A percentile compares a stretch with the other conserved stretches of the same genome.
Conservation (phyloP, 805 yeast genomes). For the Yarrowia sp. region DNA sequence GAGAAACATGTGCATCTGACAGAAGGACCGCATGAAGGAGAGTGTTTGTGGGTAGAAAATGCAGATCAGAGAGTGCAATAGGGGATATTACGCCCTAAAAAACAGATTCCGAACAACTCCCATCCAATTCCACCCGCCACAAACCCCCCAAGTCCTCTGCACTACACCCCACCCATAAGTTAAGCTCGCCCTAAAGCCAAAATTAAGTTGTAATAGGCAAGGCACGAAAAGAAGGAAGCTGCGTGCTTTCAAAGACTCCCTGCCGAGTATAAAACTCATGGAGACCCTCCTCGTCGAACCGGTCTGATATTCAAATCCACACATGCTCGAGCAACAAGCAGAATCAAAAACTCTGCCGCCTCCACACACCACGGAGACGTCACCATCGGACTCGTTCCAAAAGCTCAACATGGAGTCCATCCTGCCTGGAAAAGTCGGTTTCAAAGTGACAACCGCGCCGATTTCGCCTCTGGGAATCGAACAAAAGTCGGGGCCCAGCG, state of each 20-base stretch:
- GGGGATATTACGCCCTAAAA: too few relatives aligned
- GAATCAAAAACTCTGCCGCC: background rate
- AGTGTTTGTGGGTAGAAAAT: too few relatives aligned
- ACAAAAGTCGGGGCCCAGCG: background rate
- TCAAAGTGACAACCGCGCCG: background rate
- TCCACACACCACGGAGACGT: background rate
- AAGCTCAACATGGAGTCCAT: background rate
- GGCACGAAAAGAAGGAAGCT: background rate
- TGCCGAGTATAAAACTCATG: too few relatives aligned
- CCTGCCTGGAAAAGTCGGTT: background rate
- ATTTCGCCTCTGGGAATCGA: constrained; percentile 1
- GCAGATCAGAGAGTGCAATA: too few relatives aligned
- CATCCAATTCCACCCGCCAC: background rate
- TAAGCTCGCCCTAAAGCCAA: background rate
- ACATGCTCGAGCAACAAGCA: background rate
- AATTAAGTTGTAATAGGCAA: background rate
- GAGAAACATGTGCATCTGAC: background rate
- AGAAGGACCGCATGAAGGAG: too few relatives aligned
- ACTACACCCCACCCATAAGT: background rate
- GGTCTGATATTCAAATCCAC: too few relatives aligned
- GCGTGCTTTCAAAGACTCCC: background rate
- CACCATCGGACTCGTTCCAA: background rate
- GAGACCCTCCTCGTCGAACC: too few relatives aligned
- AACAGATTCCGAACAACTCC: too few relatives aligned
- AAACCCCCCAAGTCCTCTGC: too few relatives aligned